These are phyloP conservation scores for Coleophoma eucalyptorum DNA, from an alignment of 2,329 filamentous ascomycete species.

Conservation along the genomic window DNA sequence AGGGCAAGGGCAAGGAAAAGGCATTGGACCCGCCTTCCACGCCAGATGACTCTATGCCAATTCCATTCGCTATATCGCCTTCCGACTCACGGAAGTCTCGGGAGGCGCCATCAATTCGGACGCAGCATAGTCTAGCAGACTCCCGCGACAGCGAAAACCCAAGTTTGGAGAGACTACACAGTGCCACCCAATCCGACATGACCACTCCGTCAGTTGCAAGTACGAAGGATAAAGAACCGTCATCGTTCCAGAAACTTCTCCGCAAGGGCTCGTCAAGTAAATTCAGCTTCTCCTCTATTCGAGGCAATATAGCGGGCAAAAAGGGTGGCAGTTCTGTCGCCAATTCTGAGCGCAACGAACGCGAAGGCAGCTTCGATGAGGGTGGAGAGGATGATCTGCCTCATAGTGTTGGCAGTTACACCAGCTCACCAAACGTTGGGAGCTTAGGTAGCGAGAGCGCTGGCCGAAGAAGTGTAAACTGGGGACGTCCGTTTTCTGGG, in stretches of 20 bases:
- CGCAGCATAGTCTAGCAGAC: constrained; percentile 55
- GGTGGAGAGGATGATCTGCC: constrained; percentile 40
- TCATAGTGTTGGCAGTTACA: not conserved
- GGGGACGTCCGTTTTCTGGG: not conserved
- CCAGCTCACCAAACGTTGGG: not conserved
- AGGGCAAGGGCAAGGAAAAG: constrained; percentile 34
- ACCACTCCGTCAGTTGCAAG: constrained; percentile 33
- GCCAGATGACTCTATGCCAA: constrained; percentile 27
- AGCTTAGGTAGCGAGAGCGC: not conserved
- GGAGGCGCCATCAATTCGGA: constrained; percentile 53
- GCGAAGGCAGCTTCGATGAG: constrained; percentile 52
- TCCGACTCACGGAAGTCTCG: constrained; percentile 50
- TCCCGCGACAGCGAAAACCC: constrained; percentile 24
- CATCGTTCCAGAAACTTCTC: constrained; percentile 53
- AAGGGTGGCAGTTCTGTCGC: constrained; percentile 51
- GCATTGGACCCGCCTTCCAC: constrained; percentile 25
- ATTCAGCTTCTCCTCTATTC: constrained; percentile 57
- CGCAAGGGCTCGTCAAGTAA: constrained; percentile 64
- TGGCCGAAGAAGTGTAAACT: not conserved
- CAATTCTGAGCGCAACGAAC: constrained; percentile 54
- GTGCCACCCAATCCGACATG: constrained; percentile 54
- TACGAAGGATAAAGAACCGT: constrained; percentile 41
- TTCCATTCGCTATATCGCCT: constrained; percentile 39
- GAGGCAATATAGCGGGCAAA: constrained; percentile 49
- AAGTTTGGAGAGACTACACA: constrained; percentile 48